Evolutionary conservation across 768 basidiomycete genomes (phyloP), one percentile per base, ranked within the genome.

Genomic region (Boletus barrowsii): DNA sequence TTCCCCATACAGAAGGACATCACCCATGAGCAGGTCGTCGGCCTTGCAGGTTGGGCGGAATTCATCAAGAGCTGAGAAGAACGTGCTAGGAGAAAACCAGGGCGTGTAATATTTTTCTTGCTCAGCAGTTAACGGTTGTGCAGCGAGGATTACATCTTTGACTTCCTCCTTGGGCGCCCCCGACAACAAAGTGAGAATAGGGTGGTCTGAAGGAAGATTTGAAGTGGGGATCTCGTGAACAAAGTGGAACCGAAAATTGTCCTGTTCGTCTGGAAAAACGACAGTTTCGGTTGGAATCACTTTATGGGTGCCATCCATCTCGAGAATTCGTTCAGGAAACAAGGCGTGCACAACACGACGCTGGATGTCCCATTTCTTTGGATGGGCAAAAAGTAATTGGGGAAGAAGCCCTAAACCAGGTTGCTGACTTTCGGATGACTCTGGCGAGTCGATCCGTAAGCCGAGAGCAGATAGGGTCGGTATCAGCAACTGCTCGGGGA

Each of bases 1-100:
- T 68, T 97, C 92, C 32, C 89, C 87, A 59, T 98, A 98, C 10
- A 95, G 60, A 29, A 98, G 66, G 36, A 83, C 79, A 55, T 95
- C 92, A 0, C 94, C 94, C 5, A 89, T 68, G 3, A 82, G 79
- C 79, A 83, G 83, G 6, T 56, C 56, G 10, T 63, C 59, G 1
- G 53, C 35, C 13, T 63, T 59, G 71, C 61, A 45, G 18, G 22
- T 7, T 10, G 53, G 22, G 33, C 68, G 60, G 15, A 73, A 63
- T 11, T 61, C 61, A 1, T 64, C 64, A 3, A 94, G 71, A 17
- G 78, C 75, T 1, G 68, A 57, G 64, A 85, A 93, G 70, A 83
- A 98, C 7, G 68, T 54, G 13, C 60, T 56, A 13, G 90, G 67
- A 65, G 89, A 81, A 72, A 96, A 98, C 1, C 87, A 69, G 0